Conservation (phyloP, 352 stramenopile species). For the Thraustotheca clavata region DNA sequence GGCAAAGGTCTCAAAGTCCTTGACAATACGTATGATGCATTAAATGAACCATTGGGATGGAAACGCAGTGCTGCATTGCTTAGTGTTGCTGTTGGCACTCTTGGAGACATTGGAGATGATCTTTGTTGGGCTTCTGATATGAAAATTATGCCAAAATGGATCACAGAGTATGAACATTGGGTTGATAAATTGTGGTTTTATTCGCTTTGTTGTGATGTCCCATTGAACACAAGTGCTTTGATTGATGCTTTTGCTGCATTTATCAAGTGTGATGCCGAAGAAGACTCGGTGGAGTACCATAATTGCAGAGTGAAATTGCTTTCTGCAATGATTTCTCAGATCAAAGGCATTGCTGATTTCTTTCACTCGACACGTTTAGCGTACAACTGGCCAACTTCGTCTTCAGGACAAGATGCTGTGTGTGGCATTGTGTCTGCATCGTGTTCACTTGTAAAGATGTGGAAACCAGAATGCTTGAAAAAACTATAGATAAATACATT, state of each 20-base stretch:
- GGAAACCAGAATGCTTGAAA: neutral
- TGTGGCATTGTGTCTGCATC: slow-evolving; percentile 16
- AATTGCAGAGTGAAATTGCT: slow-evolving; percentile 8
- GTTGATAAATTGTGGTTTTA: slow-evolving; percentile 12
- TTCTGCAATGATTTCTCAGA: neutral
- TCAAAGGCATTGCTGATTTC: slow-evolving; percentile 13
- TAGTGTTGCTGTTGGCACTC: neutral
- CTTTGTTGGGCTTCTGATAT: slow-evolving; percentile 18
- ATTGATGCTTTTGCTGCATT: slow-evolving; percentile 2
- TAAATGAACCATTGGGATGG: slow-evolving; percentile 1
- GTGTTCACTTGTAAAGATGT: slow-evolving; percentile 12
- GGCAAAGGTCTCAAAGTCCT: slow-evolving; percentile 13
- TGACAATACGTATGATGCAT: slow-evolving; percentile 1
- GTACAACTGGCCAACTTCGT: slow-evolving; percentile 13
- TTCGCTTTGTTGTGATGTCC: slow-evolving; percentile 9
- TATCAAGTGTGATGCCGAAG: neutral
- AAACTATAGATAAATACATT: too few species aligned
- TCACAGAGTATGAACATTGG: slow-evolving; percentile 6
- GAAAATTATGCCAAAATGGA: neutral
- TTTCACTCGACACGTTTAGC: slow-evolving; percentile 8
- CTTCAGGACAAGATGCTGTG: slow-evolving; percentile 12
- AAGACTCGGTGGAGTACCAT: neutral
- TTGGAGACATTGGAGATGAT: slow-evolving; percentile 15
- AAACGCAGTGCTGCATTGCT: slow-evolving; percentile 5
- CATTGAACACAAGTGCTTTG: slow-evolving; percentile 5